Base-by-base conservation (phyloP, 257 asterid species). In the Echites panduratus region DNA sequence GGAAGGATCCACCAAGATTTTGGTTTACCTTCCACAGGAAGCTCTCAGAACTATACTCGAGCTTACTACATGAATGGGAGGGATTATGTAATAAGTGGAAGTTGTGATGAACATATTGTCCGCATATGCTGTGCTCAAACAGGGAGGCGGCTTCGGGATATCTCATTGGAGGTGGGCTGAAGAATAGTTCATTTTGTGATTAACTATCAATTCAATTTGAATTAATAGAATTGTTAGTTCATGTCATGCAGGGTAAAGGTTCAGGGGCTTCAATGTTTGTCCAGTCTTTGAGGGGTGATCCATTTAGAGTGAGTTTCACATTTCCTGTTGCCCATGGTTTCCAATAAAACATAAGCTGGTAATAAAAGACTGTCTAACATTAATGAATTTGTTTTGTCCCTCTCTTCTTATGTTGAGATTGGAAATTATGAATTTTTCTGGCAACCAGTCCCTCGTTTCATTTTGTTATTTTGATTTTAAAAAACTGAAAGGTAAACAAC, bases 261-360 rank as follows among this genome's bases (percentile, higher is more conserved):
- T 84, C 89, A 61, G 89, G 91, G 68, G 87, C 95, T 68, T 89
- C 98, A 41, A 93, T 93, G 98, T 90, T 88, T 83, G 96, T 93
- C 77, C 97, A 93, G 80, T 93, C 97, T 71, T 80, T 93, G 83
- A 85, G 98, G 86, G 95, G 97, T 0, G 97, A 89, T 84, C 98
- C 98, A 75, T 90, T 87, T 79, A 82, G 95, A 86, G 97, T 93
- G 82, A 89, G 84, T 76, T 71, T 24, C 32, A 8, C 73, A 44
- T 57, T 68, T 73, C 35, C 49, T 66, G 58, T 26, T 45, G 22
- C 49, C 43, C n/a, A 9, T 63, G 53, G 59, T 68, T 66, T 24
- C 16, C 52, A 58, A 70, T 38, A 16, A 32, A 47, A 50, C 44
- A 40, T 47, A 48, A 71, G 52, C 17, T 5, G 47, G 61, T 70